Evolutionary conservation across 2,329 filamentous ascomycete species (phyloP).

Genomic region (Phyllosticta citrichinensis): DNA sequence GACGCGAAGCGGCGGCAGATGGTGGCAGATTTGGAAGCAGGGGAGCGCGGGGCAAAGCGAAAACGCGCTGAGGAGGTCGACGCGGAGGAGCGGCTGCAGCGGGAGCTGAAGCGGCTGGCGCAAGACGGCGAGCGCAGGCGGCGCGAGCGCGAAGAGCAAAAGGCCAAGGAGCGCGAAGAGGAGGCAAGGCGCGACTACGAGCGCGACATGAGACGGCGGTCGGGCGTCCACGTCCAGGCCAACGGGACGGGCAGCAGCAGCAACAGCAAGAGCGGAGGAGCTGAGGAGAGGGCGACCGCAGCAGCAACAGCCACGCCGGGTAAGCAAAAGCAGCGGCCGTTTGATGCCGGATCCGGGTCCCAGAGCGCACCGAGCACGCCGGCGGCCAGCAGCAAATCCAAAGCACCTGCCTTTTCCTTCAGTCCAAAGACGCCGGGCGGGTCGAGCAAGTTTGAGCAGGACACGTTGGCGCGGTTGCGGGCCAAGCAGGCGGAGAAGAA

Average conservation of each 20-base stretch:
- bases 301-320: conserved; percentile 1
- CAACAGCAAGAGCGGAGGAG: background rate
- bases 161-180: conserved; percentile 30
- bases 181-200: conserved; percentile 37
- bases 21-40: conserved; percentile 75
- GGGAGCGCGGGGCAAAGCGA: conserved; percentile 50
- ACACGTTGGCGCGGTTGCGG: conserved; percentile 36
- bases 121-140: conserved; percentile 7
- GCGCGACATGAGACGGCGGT: conserved; percentile 40
- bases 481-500: conserved; percentile 30
- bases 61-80: conserved; percentile 34
- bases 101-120: conserved; percentile 28
- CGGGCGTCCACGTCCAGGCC: conserved; percentile 12
- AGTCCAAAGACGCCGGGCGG: conserved; percentile 22
- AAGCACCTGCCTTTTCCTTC: conserved; percentile 32
- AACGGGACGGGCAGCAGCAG: conserved; percentile 6
- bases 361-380: conserved; percentile 22
- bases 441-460: conserved; percentile 27
- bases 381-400: conserved; percentile 18
- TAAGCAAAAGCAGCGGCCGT: conserved; percentile 11
- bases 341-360: background rate
- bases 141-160: conserved; percentile 4
- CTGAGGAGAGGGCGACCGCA: background rate
- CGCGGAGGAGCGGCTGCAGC: conserved; percentile 42
- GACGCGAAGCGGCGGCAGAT: conserved; percentile 63